phyloP scores from a whole-genome alignment of 1,284 basidiomycete genomes.

The Microbotryum saponariae region DNA sequence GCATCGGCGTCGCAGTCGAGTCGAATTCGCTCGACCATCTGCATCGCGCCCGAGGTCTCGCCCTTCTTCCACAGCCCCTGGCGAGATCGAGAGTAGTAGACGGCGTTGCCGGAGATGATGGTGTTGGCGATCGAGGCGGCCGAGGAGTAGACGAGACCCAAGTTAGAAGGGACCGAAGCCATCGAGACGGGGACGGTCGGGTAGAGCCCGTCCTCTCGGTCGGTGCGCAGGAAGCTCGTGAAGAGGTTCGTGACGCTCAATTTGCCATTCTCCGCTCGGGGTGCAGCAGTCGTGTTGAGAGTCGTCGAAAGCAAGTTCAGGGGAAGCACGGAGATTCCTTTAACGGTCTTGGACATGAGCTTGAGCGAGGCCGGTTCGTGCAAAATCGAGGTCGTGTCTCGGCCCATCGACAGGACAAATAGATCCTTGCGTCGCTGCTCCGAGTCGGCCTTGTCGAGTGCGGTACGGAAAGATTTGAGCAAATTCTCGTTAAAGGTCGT shows the following conservation, averaged over 20 bases:
- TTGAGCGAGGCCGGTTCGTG: constrained; percentile 46
- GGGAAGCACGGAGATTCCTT: constrained; percentile 47
- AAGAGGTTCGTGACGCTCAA: constrained; percentile 79
- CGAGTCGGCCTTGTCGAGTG: constrained; percentile 21
- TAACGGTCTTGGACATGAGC: constrained; percentile 23
- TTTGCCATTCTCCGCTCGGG: constrained; percentile 39
- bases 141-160: constrained; percentile 98
- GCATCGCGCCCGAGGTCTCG: constrained; percentile 88
- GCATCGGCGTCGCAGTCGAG: constrained; percentile 91
- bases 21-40: constrained; percentile 73
- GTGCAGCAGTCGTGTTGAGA: constrained; percentile 36
- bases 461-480: constrained; percentile 19
- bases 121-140: constrained; percentile 74
- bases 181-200: constrained; percentile 76
- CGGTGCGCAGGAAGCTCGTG: constrained; percentile 70
- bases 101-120: constrained; percentile 79
- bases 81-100: constrained; percentile 87
- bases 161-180: constrained; percentile 62
- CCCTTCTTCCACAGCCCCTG: constrained; percentile 97
- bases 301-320: constrained; percentile 44
- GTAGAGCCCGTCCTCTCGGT: constrained; percentile 85
- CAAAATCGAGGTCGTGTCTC: constrained; percentile 11
- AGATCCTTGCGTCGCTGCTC: constrained; percentile 46
- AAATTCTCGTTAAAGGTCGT: constrained; percentile 44
- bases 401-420: constrained; percentile 46